These are phyloP conservation scores for Tolypocladium endophyticum DNA, from an alignment of 2,329 filamentous ascomycete species.

Conservation along the genomic window DNA sequence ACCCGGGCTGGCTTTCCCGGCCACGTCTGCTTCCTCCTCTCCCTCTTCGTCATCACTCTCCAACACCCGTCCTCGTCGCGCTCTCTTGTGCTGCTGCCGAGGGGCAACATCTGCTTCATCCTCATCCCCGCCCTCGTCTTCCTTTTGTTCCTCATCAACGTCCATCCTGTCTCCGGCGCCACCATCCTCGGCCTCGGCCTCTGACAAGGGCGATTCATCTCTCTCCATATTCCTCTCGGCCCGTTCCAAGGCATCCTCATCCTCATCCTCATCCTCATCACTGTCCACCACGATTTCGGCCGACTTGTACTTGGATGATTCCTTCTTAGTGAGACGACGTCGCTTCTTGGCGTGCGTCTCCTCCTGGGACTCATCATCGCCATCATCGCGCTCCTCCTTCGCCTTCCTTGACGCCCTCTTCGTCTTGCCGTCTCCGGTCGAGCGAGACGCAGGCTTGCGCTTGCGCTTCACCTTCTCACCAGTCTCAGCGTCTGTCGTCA, in stretches of 20 bases:
- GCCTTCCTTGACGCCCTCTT: conserved; percentile 44
- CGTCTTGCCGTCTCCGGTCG: conserved; percentile 29
- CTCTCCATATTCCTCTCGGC: conserved; percentile 31
- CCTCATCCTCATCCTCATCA: conserved; percentile 45
- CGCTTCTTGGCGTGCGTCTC: conserved; percentile 49
- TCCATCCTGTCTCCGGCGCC: conserved; percentile 39
- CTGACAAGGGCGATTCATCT: conserved; percentile 23
- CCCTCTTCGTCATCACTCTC: conserved; percentile 43
- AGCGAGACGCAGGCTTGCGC: conserved; percentile 42
- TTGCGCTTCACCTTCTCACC: conserved; percentile 74
- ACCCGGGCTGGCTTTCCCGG: conserved; percentile 5
- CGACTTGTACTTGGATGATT: conserved; percentile 66
- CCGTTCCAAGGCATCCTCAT: conserved; percentile 31
- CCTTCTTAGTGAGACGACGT: conserved; percentile 42
- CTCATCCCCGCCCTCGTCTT: conserved; percentile 42
- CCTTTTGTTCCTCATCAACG: conserved; percentile 31
- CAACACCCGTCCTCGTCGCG: conserved; percentile 39
- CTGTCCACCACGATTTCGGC: conserved; percentile 74
- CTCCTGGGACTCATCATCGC: conserved; percentile 30
- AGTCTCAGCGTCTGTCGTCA: conserved; percentile 72
- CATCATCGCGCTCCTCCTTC: conserved; percentile 25
- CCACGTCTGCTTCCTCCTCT: conserved; percentile 7
- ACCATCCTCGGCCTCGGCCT: conserved; percentile 24
- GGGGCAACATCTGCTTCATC: conserved; percentile 23
- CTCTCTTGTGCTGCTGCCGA: conserved; percentile 32